A percentile compares a stretch with the other conserved stretches of the same genome.
These are phyloP conservation scores for Volvox africanus DNA, from an alignment of 139 green algal genomes.

Conservation along the genomic window DNA sequence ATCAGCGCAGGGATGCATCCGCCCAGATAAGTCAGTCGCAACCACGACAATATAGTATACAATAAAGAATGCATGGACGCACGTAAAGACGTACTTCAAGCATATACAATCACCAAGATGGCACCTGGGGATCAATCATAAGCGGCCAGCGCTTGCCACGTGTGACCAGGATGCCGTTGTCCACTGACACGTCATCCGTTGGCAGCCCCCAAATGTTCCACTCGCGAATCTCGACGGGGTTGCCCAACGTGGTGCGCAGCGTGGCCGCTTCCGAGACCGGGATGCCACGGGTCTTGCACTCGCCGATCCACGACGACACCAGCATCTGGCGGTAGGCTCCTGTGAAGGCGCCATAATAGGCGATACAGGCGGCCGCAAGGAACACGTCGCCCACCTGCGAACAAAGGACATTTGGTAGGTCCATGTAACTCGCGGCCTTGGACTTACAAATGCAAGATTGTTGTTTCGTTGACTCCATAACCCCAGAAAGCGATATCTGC, in stretches of 20 bases:
- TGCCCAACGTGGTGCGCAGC: constrained; percentile 75
- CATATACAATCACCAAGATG: too few species aligned
- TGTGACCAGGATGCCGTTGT: constrained; percentile 89
- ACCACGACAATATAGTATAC: too few species aligned
- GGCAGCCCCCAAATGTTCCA: constrained; percentile 88
- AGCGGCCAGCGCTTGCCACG: constrained; percentile 86
- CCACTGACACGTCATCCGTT: constrained; percentile 81
- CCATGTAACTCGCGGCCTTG: too few species aligned
- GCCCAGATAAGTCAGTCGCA: too few species aligned
- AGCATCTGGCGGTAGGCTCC: constrained; percentile 80
- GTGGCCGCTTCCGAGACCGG: constrained; percentile 68
- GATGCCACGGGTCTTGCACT: constrained; percentile 68
- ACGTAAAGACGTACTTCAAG: too few species aligned
- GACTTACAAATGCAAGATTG: too few species aligned
- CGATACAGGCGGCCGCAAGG: constrained; percentile 78
- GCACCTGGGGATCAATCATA: constrained; percentile 89
- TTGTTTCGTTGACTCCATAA: too few species aligned
- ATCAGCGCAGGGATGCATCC: too few species aligned
- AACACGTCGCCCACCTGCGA: constrained; percentile 78
- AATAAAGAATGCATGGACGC: too few species aligned
- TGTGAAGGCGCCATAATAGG: constrained; percentile 90
- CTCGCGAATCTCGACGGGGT: constrained; percentile 82
- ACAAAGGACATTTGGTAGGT: too few species aligned
- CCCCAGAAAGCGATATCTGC: too few species aligned
- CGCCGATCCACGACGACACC: constrained; percentile 72